A percentile compares a stretch with the other conserved stretches of the same genome.
These are phyloP conservation scores for Ambrosia artemisiifolia DNA, from an alignment of 129 eudicot species.

Conservation along the genomic window DNA sequence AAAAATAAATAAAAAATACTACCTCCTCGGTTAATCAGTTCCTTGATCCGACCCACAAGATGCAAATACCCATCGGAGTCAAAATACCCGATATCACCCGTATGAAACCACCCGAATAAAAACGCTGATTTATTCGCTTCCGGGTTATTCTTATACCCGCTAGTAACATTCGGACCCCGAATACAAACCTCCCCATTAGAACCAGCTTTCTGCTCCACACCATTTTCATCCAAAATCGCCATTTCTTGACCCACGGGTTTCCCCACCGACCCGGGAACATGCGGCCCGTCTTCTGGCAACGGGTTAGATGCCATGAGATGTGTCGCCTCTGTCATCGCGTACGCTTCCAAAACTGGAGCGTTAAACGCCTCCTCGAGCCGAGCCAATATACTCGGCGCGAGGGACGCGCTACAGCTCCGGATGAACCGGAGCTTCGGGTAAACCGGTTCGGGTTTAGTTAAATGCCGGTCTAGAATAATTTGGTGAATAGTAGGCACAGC, in stretches of 20 bases:
- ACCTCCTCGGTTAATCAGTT: slow-evolving; percentile 98
- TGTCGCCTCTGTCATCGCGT: slow-evolving; percentile 96
- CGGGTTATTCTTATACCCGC: slow-evolving; percentile 88
- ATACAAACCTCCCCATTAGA: slow-evolving; percentile 85
- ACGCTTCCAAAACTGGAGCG: slow-evolving; percentile 90
- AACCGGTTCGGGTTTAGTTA: slow-evolving; percentile 51
- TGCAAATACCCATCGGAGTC: slow-evolving; percentile 84
- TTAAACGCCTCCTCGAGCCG: slow-evolving; percentile 81
- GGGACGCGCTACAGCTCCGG: slow-evolving; percentile 93
- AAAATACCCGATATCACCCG: slow-evolving; percentile 83
- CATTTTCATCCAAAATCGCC: slow-evolving; percentile 77
- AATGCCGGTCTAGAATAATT: slow-evolving; percentile 78
- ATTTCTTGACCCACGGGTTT: slow-evolving; percentile 96
- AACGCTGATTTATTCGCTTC: slow-evolving; percentile 84
- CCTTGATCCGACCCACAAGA: slow-evolving; percentile 95
- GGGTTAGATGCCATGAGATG: slow-evolving; percentile 95
- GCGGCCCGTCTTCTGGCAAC: slow-evolving; percentile 79
- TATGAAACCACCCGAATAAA: slow-evolving; percentile 89
- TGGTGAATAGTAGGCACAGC: slow-evolving; percentile 98
- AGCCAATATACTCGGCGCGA: slow-evolving; percentile 69
- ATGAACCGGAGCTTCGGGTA: slow-evolving; percentile 91
- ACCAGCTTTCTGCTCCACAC: slow-evolving; percentile 52
- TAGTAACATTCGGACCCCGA: slow-evolving; percentile 91
- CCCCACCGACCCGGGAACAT: slow-evolving; percentile 85
- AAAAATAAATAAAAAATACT: background rate